Percentiles rank a stretch among this genome's conserved stretches.
These are phyloP conservation scores for Liquidambar formosana DNA, from an alignment of 164 flowering plant genomes.

Conservation along the genomic window DNA sequence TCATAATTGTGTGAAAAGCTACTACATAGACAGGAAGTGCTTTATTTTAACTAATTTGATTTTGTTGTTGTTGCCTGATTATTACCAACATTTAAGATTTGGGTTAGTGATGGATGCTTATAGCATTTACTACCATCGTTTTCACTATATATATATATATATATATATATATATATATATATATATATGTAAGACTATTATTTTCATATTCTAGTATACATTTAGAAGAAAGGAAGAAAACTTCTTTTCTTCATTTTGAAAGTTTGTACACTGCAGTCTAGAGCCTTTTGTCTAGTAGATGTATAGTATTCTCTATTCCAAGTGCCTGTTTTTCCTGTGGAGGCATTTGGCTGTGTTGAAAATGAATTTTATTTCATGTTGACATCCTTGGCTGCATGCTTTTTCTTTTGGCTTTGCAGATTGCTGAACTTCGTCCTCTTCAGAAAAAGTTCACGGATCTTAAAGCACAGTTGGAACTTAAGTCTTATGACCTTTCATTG, in stretches of 20 bases:
- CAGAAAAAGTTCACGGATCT: conserved; percentile 75
- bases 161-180: no score
- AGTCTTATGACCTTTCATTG: conserved; percentile 77
- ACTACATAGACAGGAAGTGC: no score
- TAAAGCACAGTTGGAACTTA: conserved; percentile 79
- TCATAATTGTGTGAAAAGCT: no score
- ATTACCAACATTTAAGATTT: background rate
- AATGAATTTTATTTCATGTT: background rate
- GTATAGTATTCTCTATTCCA: background rate
- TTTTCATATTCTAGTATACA: background rate
- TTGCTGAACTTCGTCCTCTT: conserved; percentile 64
- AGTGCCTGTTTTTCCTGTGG: background rate
- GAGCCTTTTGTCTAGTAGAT: background rate
- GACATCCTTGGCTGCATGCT: background rate
- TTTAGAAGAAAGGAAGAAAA: background rate
- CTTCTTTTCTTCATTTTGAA: background rate
- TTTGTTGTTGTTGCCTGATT: background rate
- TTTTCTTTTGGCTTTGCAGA: conserved; percentile 50
- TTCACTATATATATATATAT: no score
- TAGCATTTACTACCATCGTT: no score
- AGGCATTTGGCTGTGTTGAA: background rate
- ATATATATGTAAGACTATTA: no score
- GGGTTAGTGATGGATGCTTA: no score
- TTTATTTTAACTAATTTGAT: background rate
- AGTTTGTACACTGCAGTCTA: background rate